These are phyloP conservation scores for Umbelopsis sp. DNA, from an alignment of 371 early-diverging fungal species.

Conservation along the genomic window DNA sequence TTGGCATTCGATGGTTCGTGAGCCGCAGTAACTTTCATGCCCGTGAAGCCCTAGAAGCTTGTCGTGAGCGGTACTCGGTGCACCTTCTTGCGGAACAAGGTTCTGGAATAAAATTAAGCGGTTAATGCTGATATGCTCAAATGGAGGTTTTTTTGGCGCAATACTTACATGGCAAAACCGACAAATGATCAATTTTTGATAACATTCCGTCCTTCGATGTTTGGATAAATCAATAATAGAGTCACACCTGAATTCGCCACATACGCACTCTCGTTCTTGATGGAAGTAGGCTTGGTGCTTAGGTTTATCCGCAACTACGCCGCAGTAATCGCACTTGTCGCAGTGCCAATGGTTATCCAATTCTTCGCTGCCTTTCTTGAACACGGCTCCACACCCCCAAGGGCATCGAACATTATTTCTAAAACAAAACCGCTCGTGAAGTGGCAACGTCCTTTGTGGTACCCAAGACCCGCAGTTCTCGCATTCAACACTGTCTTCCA, in stretches of 20 bases:
- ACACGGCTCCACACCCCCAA: conserved; percentile 64
- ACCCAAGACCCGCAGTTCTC: conserved; percentile 75
- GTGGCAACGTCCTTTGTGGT: conserved; percentile 55
- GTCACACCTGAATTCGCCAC: conserved; percentile 41
- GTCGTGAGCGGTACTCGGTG: conserved; percentile 65
- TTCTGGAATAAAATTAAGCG: conserved; percentile 31
- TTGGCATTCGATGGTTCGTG: conserved; percentile 79
- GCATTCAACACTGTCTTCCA: conserved; percentile 59
- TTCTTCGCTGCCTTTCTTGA: conserved; percentile 70
- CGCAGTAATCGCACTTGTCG: conserved; percentile 63
- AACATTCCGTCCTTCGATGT: conserved; percentile 75
- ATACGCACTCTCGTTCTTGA: conserved; percentile 62
- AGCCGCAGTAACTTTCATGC: conserved; percentile 90
- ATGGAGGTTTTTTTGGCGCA: too few relatives aligned
- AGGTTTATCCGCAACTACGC: conserved; percentile 44
- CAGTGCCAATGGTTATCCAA: conserved; percentile 83
- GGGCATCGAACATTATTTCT: conserved; percentile 78
- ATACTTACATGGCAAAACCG: conserved; percentile 75
- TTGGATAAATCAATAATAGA: conserved; percentile 58
- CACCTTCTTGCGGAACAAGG: conserved; percentile 68
- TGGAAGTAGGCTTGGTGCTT: conserved; percentile 78
- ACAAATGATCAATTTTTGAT: conserved; percentile 78
- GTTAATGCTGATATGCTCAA: not conserved
- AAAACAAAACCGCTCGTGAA: conserved; percentile 80
- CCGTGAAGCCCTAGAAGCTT: conserved; percentile 65